A percentile compares a stretch with the other conserved stretches of the same genome.
These are phyloP conservation scores for Cladosporium sp. DNA, from an alignment of 2,329 filamentous ascomycete genomes.

Conservation along the genomic window DNA sequence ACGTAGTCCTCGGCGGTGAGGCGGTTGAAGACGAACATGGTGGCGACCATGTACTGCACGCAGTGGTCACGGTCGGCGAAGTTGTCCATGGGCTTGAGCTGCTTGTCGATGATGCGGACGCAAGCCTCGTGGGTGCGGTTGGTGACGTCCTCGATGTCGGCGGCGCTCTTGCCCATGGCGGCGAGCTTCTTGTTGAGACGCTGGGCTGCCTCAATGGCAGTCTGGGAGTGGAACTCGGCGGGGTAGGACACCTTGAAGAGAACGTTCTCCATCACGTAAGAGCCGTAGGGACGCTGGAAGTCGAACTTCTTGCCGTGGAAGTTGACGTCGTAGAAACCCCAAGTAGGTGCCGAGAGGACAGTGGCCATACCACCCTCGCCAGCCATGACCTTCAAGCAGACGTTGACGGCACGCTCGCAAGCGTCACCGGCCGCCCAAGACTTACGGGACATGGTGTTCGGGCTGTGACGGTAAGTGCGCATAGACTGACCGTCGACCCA, in stretches of 20 bases:
- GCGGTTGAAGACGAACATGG: constrained; percentile 93
- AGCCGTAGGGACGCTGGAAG: constrained; percentile 94
- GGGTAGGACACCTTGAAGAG: constrained; percentile 99
- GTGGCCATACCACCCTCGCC: constrained; percentile 90
- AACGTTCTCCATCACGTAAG: constrained; percentile 99
- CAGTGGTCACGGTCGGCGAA: constrained; percentile 99
- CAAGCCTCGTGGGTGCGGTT: constrained; percentile 98
- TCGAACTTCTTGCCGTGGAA: constrained; percentile 95
- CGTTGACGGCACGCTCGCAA: constrained; percentile 95
- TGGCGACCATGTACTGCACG: constrained; percentile 98
- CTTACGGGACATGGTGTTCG: constrained; percentile 99
- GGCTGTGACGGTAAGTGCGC: constrained; percentile 93
- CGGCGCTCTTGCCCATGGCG: constrained; percentile 80
- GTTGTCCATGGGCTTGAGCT: constrained; percentile 99
- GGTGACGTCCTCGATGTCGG: constrained; percentile 87
- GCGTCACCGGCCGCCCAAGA: constrained; percentile 98
- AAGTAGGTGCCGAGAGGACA: constrained; percentile 84
- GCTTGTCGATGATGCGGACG: constrained; percentile 99
- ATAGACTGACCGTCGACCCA: constrained; percentile 96
- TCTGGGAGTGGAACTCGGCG: constrained; percentile 98
- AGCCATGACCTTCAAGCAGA: constrained; percentile 95
- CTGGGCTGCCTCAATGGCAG: constrained; percentile 90
- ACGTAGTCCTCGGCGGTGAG: constrained; percentile 91
- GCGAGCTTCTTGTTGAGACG: constrained; percentile 81
- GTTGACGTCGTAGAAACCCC: constrained; percentile 98